Base-by-base conservation (phyloP, 2,329 filamentous ascomycete genomes). In the Xylaria arbuscula region DNA sequence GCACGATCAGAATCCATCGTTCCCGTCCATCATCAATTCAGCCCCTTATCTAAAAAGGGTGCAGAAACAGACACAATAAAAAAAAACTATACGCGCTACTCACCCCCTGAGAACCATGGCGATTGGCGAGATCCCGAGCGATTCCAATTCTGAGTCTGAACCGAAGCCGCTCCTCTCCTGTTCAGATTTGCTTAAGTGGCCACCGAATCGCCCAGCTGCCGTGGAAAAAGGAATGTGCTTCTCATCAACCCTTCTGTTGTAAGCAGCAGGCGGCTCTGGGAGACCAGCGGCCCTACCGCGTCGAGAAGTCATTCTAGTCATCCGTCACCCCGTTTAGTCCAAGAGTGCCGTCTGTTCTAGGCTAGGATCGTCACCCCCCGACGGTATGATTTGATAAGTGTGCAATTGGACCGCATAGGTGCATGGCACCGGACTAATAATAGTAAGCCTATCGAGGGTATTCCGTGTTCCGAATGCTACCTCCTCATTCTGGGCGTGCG, bases 91-190 rank as follows among this genome's bases (percentile, higher is more conserved):
- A 28, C 28, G 28, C 28, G 28, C 28, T 32, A 63, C 68, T 68
- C 45, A 70, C 68, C 63, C 68, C 53, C 50, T 68, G 15, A 70
- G 68, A 60, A 68, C 66, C 68, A 70, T 70, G 36, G 36, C 48
- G 36, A 34, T 56, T 13, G 50, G 58, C 42, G 19, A 4, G 13
- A n/a, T 19, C 24, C 40, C 50, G 17, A 17, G 22, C 58, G 42
- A 47, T 40, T 38, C 61, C 40, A 34, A 54, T 32, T 19, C 36
- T 28, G 34, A 47, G 36, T 28, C 54, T 17, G n/a, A 51, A 53
- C 9, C 28, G 34, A 63, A 1, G 3, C 28, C 34, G 10, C 22
- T 34, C 34, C 47, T 22, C 34, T 53, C 45, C 45, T 22, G 47
- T 19, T 40, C 17, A 61, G 17, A 59, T 19, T 57, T 55, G 51